Evolutionary conservation across 2,329 filamentous ascomycete genomes (phyloP).

Genomic region (Zasmidium citrigriseum): DNA sequence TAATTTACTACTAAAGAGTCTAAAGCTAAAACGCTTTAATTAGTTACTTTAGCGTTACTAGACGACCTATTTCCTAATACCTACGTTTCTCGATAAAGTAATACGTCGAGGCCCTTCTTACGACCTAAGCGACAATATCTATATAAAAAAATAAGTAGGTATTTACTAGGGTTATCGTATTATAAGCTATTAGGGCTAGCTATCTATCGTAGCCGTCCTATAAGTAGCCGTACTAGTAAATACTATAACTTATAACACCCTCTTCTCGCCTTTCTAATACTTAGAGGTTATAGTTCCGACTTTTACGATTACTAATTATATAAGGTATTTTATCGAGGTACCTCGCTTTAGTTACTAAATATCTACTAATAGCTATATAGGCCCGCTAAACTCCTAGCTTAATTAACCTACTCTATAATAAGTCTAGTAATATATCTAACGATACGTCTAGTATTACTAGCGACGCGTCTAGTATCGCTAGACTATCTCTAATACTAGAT

Average conservation of each 20-base stretch:
- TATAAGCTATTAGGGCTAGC: background rate
- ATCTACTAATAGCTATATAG: too few relatives aligned
- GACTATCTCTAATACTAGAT: too few relatives aligned
- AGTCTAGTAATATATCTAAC: too few relatives aligned
- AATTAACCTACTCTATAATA: too few relatives aligned
- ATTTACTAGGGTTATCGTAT: background rate
- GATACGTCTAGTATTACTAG: too few relatives aligned
- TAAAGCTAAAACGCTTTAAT: background rate
- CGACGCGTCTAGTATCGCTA: too few relatives aligned
- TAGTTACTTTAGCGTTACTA: background rate
- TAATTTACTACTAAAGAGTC: background rate
- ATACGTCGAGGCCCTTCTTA: background rate
- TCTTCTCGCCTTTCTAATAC: background rate
- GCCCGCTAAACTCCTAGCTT: too few relatives aligned
- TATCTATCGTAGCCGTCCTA: background rate
- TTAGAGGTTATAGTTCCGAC: background rate
- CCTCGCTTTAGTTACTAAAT: too few relatives aligned
- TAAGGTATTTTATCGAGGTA: too few relatives aligned
- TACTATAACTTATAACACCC: background rate
- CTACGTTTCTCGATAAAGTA: background rate
- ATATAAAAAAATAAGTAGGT: background rate
- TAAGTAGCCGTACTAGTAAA: background rate
- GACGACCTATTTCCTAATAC: background rate
- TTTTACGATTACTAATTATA: background rate
- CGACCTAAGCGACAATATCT: background rate